Evolutionary conservation across 208 protist species (phyloP).

Genomic region (Sergeia podlipaevii): DNA sequence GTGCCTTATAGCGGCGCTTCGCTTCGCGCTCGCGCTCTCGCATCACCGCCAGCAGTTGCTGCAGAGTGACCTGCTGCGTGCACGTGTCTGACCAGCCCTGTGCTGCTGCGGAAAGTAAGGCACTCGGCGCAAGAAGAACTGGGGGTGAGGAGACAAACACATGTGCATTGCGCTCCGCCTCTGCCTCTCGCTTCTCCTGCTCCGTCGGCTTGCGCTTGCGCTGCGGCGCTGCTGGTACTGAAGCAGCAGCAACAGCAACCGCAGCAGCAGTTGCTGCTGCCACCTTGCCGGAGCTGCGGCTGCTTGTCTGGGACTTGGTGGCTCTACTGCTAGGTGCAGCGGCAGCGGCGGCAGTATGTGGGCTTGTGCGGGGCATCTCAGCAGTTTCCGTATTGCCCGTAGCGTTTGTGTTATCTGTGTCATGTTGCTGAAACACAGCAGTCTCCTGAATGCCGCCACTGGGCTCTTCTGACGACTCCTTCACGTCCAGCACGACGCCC

Average conservation of each 20-base stretch:
- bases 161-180: constrained; percentile 3
- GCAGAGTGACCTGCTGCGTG: constrained; percentile 25
- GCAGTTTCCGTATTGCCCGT: no score
- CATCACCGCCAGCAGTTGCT: constrained; percentile 15
- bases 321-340: background rate
- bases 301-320: constrained; percentile 1
- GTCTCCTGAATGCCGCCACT: no score
- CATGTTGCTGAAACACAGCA: no score
- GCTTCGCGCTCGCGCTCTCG: constrained; percentile 26
- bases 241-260: constrained; percentile 7
- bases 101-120: constrained; percentile 22
- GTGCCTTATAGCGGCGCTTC: background rate
- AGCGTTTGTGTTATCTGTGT: no score
- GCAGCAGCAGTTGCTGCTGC: background rate
- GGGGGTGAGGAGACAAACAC: background rate
- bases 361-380: no score
- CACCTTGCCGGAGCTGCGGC: background rate
- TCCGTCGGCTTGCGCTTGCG: background rate
- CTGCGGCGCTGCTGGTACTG: constrained; percentile 7
- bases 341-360: no score
- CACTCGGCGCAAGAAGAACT: constrained; percentile 1
- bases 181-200: background rate
- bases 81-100: constrained; percentile 23
- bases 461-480: no score
- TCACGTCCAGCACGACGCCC: no score